phyloP scores from a whole-genome alignment of 139 green algal genomes.

The Diplosphaera chodatii region DNA sequence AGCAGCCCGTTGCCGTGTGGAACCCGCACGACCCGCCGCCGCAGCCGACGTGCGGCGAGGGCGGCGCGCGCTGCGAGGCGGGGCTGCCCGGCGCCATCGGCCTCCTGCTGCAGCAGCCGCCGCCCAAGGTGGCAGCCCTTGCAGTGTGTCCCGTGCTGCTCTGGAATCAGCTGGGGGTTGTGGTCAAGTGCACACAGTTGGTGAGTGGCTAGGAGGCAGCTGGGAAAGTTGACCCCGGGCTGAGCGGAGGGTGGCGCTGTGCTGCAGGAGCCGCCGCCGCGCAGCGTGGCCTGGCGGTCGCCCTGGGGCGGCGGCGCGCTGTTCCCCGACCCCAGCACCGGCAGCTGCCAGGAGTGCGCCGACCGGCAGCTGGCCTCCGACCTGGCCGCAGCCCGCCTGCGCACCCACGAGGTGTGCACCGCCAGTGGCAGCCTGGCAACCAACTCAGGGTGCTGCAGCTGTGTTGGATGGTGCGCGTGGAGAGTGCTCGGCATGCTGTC shows the following conservation, averaged over 20 bases:
- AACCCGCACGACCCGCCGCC: not conserved
- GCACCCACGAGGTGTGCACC: not conserved
- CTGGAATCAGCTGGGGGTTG: too few relatives aligned
- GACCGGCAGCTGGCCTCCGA: not conserved
- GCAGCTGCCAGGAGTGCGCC: not conserved
- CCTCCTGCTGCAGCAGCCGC: not conserved
- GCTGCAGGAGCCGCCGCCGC: not conserved
- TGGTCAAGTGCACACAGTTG: too few relatives aligned
- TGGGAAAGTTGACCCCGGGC: too few relatives aligned
- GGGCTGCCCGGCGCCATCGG: not conserved
- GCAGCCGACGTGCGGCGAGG: not conserved
- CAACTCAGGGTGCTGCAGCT: too few relatives aligned
- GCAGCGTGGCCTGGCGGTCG: not conserved
- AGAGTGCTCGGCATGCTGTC: too few relatives aligned
- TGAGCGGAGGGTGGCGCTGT: too few relatives aligned
- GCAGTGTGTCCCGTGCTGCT: too few relatives aligned
- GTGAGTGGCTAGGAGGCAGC: too few relatives aligned
- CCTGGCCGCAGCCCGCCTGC: not conserved
- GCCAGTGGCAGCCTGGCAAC: too few relatives aligned
- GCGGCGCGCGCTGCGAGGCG: not conserved
- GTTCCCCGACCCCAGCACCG: not conserved
- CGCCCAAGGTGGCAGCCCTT: too few relatives aligned
- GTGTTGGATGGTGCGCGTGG: too few relatives aligned
- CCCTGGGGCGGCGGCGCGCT: not conserved
- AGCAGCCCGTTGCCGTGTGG: not conserved